Evolutionary conservation across 176 grass and related monocot species (phyloP), one percentile per base, ranked within the genome.

Genomic region (Carex myosuroides): DNA sequence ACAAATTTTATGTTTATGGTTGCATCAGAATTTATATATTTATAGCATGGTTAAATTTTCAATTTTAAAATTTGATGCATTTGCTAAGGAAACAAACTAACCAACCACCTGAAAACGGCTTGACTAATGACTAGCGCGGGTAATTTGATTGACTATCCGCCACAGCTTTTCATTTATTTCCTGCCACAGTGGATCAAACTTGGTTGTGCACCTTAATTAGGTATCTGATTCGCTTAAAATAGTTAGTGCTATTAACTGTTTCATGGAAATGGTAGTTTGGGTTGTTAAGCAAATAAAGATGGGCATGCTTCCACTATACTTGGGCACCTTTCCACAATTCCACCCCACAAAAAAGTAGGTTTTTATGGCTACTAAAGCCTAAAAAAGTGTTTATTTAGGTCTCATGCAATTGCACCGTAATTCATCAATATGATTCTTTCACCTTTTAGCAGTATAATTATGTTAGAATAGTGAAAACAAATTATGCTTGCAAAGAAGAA

Each of bases 221-320:
- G 9, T 5, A 57, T 52, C 13, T 76, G 72, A 55, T 50, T 55
- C 55, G 72, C 53, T 22, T 30, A 76, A 52, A 76, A 76, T 48
- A 48, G 73, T 29, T 54, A 26, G 44, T 75, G 20, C 16, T 6
- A 53, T 75, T 75, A 75, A 75, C 20, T 13, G 44, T 82, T 46
- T 82, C 59, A 16, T 82, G 52, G 58, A 63, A 37, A 50, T 52
- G 77, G 79, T 82, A 66, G 80, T 82, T 82, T 65, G 12, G 80
- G 80, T 83, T 11, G 80, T 63, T 83, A 83, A 83, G 62, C 41
- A 83, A 83, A 83, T 83, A 66, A 83, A 66, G 41, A 54, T 17
- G 21, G 64, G 11, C 61, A 83, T 83, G 42, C 80, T 67, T 83
- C 61, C 80, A 54, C 30, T 81, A 44, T 44, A 64, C 54, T 69